Base-by-base conservation (phyloP, 2,329 filamentous ascomycete species). In the Calonectria montana region DNA sequence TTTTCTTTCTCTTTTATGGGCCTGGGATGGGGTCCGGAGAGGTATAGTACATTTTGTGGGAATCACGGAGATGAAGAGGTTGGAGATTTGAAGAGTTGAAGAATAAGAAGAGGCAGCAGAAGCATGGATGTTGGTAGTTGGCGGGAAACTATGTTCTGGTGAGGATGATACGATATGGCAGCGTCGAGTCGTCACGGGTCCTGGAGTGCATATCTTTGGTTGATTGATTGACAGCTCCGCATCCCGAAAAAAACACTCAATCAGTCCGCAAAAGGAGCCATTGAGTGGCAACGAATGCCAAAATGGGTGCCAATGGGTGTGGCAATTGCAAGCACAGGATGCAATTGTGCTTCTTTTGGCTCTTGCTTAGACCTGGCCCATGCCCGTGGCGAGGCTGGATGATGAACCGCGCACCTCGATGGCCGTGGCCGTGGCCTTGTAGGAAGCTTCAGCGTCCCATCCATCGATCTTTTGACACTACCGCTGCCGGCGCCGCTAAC, bases 21-120 rank as follows among this genome's bases (percentile, higher is more conserved):
- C 50, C 31, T 48, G 53, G 67, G 74, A 74, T 35, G 69, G 69
- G 62, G 31, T 35, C 31, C 25, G 29, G 41, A 39, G 41, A 35
- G 69, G n/a, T n/a, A 31, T 59, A 23, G 71, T 41, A 45, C 25
- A 41, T 31, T 29, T 43, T 55, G 65, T 57, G 59, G 39, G 23
- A 45, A 61, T 53, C 25, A 53, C 59, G 57, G 59, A 57, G 53
- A 63, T 55, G 64, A 66, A 43, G 45, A 62, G 43, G 67, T 71
- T 65, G 57, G 65, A 59, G 72, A 67, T 64, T 41, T 35, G 31
- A 69, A 66, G 65, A 59, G n/a, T n/a, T 5, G 29, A 31, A 31
- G 29, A 31, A 31, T 5, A 31, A 31, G 29, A 9, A 6, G 29
- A 31, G 9, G 29, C 5, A 9, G 9, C 5, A 31, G 29, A 18